phyloP scores from a whole-genome alignment of 768 basidiomycete species.

The Trametes elegans region DNA sequence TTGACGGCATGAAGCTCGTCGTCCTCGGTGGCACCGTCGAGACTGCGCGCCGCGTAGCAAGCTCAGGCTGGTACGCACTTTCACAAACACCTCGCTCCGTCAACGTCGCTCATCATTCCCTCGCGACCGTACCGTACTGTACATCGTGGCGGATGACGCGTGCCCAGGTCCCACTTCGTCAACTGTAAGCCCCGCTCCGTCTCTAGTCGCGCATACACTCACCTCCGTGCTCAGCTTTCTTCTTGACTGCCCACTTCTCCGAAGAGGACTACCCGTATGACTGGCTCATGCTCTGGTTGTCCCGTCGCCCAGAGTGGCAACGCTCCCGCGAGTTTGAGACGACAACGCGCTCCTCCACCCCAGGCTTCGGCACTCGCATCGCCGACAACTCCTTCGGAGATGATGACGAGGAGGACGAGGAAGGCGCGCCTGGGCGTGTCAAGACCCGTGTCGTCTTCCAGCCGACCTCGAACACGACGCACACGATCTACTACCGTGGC shows the following conservation, averaged over 20 bases:
- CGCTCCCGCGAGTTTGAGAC: constrained; percentile 88
- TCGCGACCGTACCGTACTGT: constrained; percentile 10
- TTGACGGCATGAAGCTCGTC: constrained; percentile 89
- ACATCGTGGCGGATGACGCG: constrained; percentile 3
- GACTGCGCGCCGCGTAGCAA: constrained; percentile 78
- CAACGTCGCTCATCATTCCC: constrained; percentile 17
- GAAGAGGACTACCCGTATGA: constrained; percentile 91
- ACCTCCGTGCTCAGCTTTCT: constrained; percentile 36
- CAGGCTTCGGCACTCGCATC: constrained; percentile 50
- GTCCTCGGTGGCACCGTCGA: constrained; percentile 86
- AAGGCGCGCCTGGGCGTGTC: constrained; percentile 54
- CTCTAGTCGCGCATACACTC: constrained; percentile 8
- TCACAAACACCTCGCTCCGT: not conserved
- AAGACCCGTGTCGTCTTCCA: constrained; percentile 86
- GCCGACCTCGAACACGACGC: constrained; percentile 83
- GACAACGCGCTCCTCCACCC: constrained; percentile 70
- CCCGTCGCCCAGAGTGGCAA: constrained; percentile 84
- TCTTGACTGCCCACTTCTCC: constrained; percentile 87
- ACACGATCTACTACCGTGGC: constrained; percentile 82
- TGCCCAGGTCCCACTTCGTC: constrained; percentile 73
- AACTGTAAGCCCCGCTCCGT: constrained; percentile 59
- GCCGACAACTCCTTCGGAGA: constrained; percentile 58
- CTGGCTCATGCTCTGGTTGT: constrained; percentile 91
- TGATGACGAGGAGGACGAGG: constrained; percentile 52
- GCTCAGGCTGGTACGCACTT: constrained; percentile 69